Percentiles rank a stretch among this genome's conserved stretches.
Conservation (phyloP, 1,284 basidiomycete species). For the Pterula multifida region DNA sequence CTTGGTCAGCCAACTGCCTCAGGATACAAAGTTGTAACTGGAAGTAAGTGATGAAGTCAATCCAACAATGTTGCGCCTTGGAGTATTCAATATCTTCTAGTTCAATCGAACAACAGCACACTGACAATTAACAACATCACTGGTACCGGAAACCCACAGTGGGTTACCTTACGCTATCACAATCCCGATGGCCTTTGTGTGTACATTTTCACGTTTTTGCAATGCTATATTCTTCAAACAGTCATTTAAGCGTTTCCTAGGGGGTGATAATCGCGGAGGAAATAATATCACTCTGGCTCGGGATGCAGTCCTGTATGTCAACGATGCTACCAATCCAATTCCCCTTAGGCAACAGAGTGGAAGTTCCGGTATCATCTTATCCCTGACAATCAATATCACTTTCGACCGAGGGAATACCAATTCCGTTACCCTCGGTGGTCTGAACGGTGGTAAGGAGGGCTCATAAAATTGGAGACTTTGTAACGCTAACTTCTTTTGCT, state of each 20-base stretch:
- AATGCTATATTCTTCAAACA: not conserved
- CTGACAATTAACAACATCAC: conserved; percentile 16
- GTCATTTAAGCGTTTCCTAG: not conserved
- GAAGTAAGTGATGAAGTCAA: not conserved
- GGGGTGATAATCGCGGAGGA: conserved; percentile 6
- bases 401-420: not conserved
- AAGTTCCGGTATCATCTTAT: conserved; percentile 15
- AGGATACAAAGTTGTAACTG: not conserved
- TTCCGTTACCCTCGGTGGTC: not conserved
- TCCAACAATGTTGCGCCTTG: no score
- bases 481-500: not conserved
- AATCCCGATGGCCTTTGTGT: conserved; percentile 17
- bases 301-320: not conserved
- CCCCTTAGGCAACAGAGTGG: conserved; percentile 12
- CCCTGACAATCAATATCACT: not conserved
- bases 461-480: not conserved
- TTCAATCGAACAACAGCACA: conserved; percentile 5
- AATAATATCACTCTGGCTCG: not conserved
- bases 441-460: not conserved
- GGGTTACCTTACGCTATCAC: conserved; percentile 21
- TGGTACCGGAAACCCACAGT: conserved; percentile 19
- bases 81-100: not conserved
- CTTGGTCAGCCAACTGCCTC: not conserved
- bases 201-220: conserved; percentile 2
- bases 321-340: conserved; percentile 6